These are phyloP conservation scores for Amanita rubescens DNA, from an alignment of 768 basidiomycete genomes.

Conservation along the genomic window DNA sequence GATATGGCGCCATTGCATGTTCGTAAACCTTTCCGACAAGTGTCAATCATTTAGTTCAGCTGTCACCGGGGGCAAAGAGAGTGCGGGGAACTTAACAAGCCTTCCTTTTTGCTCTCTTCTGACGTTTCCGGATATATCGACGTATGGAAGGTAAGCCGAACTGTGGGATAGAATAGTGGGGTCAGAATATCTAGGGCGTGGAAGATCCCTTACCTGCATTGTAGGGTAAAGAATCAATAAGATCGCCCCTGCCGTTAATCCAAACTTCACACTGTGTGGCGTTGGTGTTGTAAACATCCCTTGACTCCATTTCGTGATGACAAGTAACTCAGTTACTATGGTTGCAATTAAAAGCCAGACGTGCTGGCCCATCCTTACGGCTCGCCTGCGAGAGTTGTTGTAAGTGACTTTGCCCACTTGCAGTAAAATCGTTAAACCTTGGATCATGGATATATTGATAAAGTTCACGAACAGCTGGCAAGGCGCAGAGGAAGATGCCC, in stretches of 20 bases:
- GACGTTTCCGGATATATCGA: conserved; percentile 41
- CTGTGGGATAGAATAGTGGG: conserved; percentile 28
- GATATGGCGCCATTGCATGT: background rate
- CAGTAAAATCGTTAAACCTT: conserved; percentile 39
- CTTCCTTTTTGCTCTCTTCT: conserved; percentile 29
- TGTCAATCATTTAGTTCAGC: background rate
- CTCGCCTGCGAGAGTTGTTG: conserved; percentile 39
- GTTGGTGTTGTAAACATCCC: conserved; percentile 61
- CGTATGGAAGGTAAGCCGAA: conserved; percentile 58
- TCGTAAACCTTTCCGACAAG: background rate
- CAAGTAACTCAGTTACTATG: conserved; percentile 73
- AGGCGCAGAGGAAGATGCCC: conserved; percentile 77
- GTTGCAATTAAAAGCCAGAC: conserved; percentile 84
- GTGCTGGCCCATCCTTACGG: conserved; percentile 87
- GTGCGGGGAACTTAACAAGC: conserved; percentile 15
- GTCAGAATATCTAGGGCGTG: conserved; percentile 9
- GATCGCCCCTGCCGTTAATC: conserved; percentile 54
- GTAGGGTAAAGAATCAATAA: conserved; percentile 64
- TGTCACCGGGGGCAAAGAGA: background rate
- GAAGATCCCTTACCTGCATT: conserved; percentile 43
- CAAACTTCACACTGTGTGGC: conserved; percentile 54
- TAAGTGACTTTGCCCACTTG: background rate
- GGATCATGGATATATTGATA: conserved; percentile 81
- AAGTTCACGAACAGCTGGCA: conserved; percentile 79
- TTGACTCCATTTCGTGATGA: conserved; percentile 76